These are phyloP conservation scores for Phalaenopsis hybrid DNA, from an alignment of 116 monocot species.

Conservation along the genomic window DNA sequence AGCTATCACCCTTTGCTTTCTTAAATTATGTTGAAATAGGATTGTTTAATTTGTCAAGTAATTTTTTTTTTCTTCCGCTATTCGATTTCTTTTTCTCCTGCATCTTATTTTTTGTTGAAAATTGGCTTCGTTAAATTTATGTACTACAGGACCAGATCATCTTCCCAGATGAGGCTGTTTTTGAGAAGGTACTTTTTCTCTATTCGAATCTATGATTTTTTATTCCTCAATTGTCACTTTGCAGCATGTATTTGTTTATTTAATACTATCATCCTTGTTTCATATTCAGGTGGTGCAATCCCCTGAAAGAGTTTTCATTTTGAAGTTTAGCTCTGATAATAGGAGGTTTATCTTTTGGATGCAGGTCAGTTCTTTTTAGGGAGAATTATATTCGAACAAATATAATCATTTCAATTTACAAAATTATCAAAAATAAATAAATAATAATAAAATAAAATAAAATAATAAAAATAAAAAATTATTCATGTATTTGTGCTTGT, in stretches of 20 bases:
- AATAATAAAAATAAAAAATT: background rate
- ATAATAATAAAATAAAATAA: background rate
- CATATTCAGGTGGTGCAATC: conserved; percentile 67
- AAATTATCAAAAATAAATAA: background rate
- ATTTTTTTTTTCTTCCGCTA: background rate
- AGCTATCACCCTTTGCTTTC: background rate
- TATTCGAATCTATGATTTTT: background rate
- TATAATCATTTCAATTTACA: background rate
- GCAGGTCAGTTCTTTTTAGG: conserved; percentile 45
- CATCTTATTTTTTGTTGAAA: background rate
- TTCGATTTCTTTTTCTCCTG: background rate
- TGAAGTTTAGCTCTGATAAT: conserved; percentile 80
- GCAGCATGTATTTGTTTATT: background rate
- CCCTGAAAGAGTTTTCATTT: conserved; percentile 79
- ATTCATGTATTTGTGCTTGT: too few relatives aligned
- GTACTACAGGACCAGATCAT: conserved; percentile 78
- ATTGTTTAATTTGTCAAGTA: background rate
- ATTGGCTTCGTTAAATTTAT: conserved; percentile 30
- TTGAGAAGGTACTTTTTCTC: conserved; percentile 64
- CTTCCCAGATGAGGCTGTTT: conserved; percentile 86
- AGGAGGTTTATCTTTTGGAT: conserved; percentile 94
- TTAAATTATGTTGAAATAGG: background rate
- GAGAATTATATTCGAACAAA: background rate
- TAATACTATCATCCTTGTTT: background rate
- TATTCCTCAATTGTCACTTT: background rate